These are phyloP conservation scores for Letharia columbiana DNA, from an alignment of 495 filamentous ascomycete species.

Conservation along the genomic window DNA sequence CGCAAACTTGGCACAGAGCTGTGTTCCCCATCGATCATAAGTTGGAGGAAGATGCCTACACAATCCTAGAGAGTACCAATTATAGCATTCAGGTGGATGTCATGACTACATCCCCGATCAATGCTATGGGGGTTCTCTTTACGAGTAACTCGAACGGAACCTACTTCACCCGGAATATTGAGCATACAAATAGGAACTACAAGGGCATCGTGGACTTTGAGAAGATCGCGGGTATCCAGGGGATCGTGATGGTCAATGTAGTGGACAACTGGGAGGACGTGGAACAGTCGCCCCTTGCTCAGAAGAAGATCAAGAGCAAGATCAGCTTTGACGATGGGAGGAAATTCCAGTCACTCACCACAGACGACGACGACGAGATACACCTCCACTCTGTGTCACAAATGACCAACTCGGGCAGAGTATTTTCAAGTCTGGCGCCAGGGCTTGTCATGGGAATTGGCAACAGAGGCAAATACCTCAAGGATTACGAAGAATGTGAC, in stretches of 20 bases:
- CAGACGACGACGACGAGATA: constrained; percentile 49
- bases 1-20: constrained; percentile 80
- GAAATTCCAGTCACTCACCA: constrained; percentile 55
- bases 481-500: constrained; percentile 56
- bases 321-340: constrained; percentile 95
- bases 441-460: constrained; percentile 89
- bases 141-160: constrained; percentile 95
- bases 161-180: constrained; percentile 82
- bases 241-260: constrained; percentile 80
- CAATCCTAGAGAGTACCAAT: constrained; percentile 85
- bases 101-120: constrained; percentile 51
- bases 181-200: constrained; percentile 75
- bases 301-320: constrained; percentile 61
- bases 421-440: constrained; percentile 89
- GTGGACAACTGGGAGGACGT: constrained; percentile 81
- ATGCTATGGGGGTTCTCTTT: constrained; percentile 75
- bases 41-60: constrained; percentile 80
- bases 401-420: constrained; percentile 65
- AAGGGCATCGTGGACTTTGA: constrained; percentile 82
- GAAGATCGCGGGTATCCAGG: constrained; percentile 79
- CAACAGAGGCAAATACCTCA: constrained; percentile 68
- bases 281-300: constrained; percentile 31
- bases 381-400: constrained; percentile 90
- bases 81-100: constrained; percentile 97
- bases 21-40: constrained; percentile 72